Conservation (phyloP, 2,329 filamentous ascomycete species). For the Monosporascus sp. region DNA sequence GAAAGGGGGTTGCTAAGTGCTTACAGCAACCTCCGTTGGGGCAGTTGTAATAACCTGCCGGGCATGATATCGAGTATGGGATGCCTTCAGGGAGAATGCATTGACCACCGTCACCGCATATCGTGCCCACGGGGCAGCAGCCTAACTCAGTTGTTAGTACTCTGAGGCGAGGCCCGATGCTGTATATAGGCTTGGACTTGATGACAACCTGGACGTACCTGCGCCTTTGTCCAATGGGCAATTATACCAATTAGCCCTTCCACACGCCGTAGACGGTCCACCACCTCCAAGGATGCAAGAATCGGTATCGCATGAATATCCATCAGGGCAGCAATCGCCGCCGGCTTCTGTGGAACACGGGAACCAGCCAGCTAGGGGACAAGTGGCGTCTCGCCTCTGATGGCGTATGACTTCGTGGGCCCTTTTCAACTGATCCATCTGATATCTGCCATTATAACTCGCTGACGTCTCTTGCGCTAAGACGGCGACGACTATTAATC, state of each 20-base stretch:
- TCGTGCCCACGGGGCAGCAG: constrained; percentile 41
- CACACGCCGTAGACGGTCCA: constrained; percentile 34
- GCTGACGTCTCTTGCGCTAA: constrained; percentile 7
- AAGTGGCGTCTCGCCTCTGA: constrained; percentile 21
- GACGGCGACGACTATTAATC: constrained; percentile 10
- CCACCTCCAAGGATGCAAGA: constrained; percentile 44
- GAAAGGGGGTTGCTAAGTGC: neutral
- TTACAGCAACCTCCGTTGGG: constrained; percentile 49
- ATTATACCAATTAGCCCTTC: constrained; percentile 30
- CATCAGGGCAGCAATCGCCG: constrained; percentile 43
- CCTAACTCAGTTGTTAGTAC: constrained; percentile 12
- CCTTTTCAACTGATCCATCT: constrained; percentile 22
- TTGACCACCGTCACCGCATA: constrained; percentile 33
- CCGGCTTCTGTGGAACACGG: constrained; percentile 19
- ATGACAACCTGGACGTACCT: constrained; percentile 9
- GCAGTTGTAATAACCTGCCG: constrained; percentile 41
- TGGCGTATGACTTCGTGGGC: constrained; percentile 14
- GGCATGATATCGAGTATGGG: constrained; percentile 36
- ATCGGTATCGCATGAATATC: constrained; percentile 42
- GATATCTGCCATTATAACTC: constrained; percentile 9
- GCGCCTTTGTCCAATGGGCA: constrained; percentile 35
- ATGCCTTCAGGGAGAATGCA: constrained; percentile 42
- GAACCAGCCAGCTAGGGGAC: constrained; percentile 13
- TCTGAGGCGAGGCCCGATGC: constrained; percentile 20
- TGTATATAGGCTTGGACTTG: neutral